Percentiles rank a stretch among this genome's conserved stretches.
phyloP scores from a whole-genome alignment of 1,139 yeast species.

The Sugiyamaella neomexicana region DNA sequence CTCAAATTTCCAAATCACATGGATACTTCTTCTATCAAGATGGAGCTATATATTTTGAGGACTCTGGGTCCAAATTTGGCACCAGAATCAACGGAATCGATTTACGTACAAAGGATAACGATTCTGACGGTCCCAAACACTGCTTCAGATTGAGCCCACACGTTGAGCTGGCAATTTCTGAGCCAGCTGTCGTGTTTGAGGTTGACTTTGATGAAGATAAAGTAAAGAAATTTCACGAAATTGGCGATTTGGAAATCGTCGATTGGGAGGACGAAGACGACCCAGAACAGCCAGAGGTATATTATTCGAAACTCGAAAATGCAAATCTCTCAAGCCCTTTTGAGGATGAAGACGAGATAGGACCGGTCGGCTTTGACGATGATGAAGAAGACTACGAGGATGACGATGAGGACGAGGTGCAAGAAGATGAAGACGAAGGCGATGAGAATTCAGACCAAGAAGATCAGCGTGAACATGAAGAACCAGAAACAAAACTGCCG shows the following conservation, averaged over 20 bases:
- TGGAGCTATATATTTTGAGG: constrained; percentile 22
- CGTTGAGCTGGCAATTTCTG: neutral
- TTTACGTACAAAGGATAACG: neutral
- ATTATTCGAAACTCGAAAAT: neutral
- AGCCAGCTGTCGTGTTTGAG: neutral
- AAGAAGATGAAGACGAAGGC: neutral
- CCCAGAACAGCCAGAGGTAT: neutral
- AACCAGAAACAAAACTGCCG: too few species aligned
- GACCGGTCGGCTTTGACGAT: neutral
- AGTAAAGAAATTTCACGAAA: constrained; percentile 25
- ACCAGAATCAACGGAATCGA: constrained; percentile 13
- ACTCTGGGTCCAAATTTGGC: constrained; percentile 28
- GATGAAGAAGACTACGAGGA: constrained; percentile 3
- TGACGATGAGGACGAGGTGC: constrained; percentile 1
- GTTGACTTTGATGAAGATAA: neutral
- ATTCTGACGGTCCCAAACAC: neutral
- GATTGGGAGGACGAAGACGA: constrained; percentile 17
- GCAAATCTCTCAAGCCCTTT: neutral
- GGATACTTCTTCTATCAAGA: constrained; percentile 23
- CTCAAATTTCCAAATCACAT: constrained; percentile 29
- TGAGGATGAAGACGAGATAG: constrained; percentile 2
- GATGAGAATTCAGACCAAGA: neutral
- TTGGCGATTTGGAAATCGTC: neutral
- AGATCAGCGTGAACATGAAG: neutral
- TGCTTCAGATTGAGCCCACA: neutral